Base-by-base conservation (phyloP, 495 filamentous ascomycete species). In the Lasiosphaeria miniovina region DNA sequence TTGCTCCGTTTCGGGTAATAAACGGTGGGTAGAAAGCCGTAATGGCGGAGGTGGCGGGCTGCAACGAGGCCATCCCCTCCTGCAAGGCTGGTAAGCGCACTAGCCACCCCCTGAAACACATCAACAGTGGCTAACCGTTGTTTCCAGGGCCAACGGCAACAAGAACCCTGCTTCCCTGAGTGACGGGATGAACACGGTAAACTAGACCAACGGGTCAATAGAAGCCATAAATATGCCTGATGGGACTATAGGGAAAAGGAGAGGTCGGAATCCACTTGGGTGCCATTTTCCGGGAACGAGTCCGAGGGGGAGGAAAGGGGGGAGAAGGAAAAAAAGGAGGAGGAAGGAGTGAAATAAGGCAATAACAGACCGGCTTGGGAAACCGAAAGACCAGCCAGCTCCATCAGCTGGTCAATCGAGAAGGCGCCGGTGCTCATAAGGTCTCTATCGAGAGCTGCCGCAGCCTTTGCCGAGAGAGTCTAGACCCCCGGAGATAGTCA, bases 391-490 rank as follows among this genome's bases (percentile, higher is more conserved):
- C 94, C 94, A 36, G 94, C 94, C 3, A 98, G 77, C 69, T 98
- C 94, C 94, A 98, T 98, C 54, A 98, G 78, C 71, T 98, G 94
- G 73, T 98, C 94, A 45, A 98, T 81, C 3, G 91, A 96, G 77
- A 93, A 98, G 24, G 88, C 94, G 4, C 95, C 93, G 17, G 84
- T 80, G 71, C 85, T 89, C 94, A 98, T 98, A 46, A 98, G 86
- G 65, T 98, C 94, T 71, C 88, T 85, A 72, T 98, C 94, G 4
- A 98, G 84, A 38, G 89, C 88, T 0, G 88, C 87, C 3, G 94
- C 93, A 66, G 90, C 89, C 73, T 93, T 91, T 36, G 91, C 89
- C 0, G 87, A 88, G 57, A 96, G 82, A 36, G 91, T 93, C 92
- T 96, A 55, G 35, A 43, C 12, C 1, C 15, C 12, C 11, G 7